Evolutionary conservation across 2,329 filamentous ascomycete species (phyloP).

Genomic region (Phaeosphaeriaceae sp.): DNA sequence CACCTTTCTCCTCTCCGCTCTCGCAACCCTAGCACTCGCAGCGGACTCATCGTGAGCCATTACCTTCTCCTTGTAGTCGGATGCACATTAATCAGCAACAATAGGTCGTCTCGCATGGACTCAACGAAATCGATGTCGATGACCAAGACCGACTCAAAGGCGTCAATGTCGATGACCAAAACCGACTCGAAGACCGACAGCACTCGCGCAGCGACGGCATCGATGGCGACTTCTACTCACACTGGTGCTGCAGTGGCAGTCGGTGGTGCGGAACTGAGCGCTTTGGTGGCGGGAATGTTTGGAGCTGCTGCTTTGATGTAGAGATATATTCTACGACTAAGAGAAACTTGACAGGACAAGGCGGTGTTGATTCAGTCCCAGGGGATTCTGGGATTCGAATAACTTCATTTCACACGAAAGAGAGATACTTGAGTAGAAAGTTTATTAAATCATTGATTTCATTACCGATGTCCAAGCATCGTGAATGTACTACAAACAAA

Average conservation of each 20-base stretch:
- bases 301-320: neutral
- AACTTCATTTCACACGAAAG: neutral
- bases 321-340: neutral
- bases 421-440: neutral
- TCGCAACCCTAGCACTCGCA: neutral
- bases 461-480: constrained; percentile 25
- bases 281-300: neutral
- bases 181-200: neutral
- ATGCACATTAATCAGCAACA: neutral
- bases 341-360: neutral
- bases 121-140: neutral
- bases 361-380: too few relatives aligned
- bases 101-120: neutral
- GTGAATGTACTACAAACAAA: constrained; percentile 6
- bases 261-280: neutral
- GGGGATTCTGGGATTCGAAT: too few relatives aligned
- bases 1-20: neutral
- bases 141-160: neutral
- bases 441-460: neutral
- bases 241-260: neutral
- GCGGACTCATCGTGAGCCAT: neutral
- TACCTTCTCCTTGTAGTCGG: too few relatives aligned
- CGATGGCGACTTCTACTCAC: neutral
- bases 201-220: neutral
- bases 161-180: neutral